These are phyloP conservation scores for Adansonia digitata DNA, from an alignment of 345 rosid genomes.

Conservation along the genomic window DNA sequence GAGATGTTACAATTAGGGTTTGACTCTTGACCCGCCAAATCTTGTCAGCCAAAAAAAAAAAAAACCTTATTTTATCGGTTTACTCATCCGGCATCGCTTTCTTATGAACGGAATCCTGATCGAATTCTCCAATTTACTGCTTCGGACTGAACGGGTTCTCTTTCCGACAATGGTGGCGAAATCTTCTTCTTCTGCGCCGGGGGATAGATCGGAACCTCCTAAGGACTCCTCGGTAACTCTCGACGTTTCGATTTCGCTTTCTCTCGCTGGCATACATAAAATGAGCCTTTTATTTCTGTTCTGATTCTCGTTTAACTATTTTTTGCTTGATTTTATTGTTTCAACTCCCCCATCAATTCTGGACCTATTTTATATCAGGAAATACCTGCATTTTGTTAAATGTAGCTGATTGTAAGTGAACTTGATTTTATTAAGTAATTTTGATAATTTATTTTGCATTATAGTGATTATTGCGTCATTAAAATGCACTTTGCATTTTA, in stretches of 20 bases:
- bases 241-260: constrained; percentile 19
- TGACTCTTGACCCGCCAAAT: constrained; percentile 53
- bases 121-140: constrained; percentile 20
- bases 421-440: no score
- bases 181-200: constrained; percentile 54
- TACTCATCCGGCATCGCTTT: constrained; percentile 21
- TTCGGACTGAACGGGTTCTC: constrained; percentile 27
- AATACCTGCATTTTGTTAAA: constrained; percentile 12
- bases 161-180: constrained; percentile 51
- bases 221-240: constrained; percentile 33
- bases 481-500: not conserved
- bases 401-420: not conserved
- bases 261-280: not conserved
- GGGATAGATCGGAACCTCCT: constrained; percentile 54
- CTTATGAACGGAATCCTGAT: constrained; percentile 39
- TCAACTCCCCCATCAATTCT: not conserved
- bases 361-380: not conserved
- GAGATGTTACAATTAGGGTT: constrained; percentile 36
- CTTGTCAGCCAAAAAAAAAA: constrained; percentile 6
- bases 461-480: not conserved
- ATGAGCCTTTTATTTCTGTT: not conserved
- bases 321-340: not conserved
- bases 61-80: not conserved
- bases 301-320: constrained; percentile 3
- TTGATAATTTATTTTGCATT: not conserved